phyloP scores from a whole-genome alignment of 2,329 filamentous ascomycete species.

The Ilyonectria destructans region DNA sequence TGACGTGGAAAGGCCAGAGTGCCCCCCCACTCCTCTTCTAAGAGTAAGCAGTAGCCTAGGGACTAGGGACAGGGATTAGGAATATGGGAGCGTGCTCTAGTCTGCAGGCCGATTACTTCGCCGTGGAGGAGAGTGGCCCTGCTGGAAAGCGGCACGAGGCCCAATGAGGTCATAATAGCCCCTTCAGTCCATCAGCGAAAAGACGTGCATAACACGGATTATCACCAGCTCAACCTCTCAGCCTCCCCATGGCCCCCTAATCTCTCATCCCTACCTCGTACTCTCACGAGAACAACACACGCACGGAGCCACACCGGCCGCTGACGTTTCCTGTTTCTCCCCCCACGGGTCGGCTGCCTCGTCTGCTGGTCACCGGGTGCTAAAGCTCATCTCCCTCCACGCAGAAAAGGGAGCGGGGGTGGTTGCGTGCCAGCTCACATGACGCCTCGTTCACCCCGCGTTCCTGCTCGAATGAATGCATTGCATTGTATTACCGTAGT shows the following conservation, averaged over 20 bases:
- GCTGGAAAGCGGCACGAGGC: neutral
- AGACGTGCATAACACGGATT: neutral
- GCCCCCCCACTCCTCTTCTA: neutral
- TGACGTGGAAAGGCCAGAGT: too few relatives aligned
- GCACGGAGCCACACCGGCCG: neutral
- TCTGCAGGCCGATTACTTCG: neutral
- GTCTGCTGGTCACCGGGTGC: neutral
- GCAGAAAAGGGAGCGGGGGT: conserved; percentile 3
- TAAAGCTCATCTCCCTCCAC: neutral
- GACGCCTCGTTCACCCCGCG: conserved; percentile 32
- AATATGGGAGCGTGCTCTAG: too few relatives aligned
- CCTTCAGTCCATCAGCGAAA: neutral
- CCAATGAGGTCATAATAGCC: conserved; percentile 1
- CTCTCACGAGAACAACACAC: neutral
- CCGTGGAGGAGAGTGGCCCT: neutral
- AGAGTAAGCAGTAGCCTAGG: too few relatives aligned
- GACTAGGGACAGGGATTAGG: too few relatives aligned
- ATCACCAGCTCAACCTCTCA: neutral
- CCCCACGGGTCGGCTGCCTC: neutral
- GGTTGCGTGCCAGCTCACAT: conserved; percentile 40
- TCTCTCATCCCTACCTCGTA: neutral
- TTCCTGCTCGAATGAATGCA: conserved; percentile 13
- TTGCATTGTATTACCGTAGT: conserved; percentile 19
- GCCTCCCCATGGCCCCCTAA: neutral
- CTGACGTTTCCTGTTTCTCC: neutral